Evolutionary conservation across 2,329 filamentous ascomycete genomes (phyloP), one percentile per base, ranked within the genome.

Genomic region (Trematosphaeria pertusa): DNA sequence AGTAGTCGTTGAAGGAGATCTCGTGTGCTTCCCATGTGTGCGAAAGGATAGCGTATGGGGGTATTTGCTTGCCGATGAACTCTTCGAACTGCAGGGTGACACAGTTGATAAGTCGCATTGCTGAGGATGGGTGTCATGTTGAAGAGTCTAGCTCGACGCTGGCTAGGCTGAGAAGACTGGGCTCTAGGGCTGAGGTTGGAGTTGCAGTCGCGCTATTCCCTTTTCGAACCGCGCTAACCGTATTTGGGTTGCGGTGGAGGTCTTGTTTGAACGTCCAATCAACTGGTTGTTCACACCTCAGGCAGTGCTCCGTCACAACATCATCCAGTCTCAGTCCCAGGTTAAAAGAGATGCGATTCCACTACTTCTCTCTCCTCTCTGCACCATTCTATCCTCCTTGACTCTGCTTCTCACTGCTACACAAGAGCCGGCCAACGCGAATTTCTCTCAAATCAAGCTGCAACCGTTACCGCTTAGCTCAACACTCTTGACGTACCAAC

Each of bases 41-140:
- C 4, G 52, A 55, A 10, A 58, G 48, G 17, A 55, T 49, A 9
- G 37, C 46, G 31, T 49, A 52, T 2, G 37, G 37, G 19, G 48
- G 49, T 4, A 44, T 9, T 7, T 28, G 7, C 11, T 31, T 18
- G 15, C 37, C 37, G 12, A 21, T 7, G 17, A 41, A 49, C 12
- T 44, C 41, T 30, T 45, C 34, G 28, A 45, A 36, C 12, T 15
- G 33, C 6, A 30, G 19, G 4, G 42, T 37, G 28, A 14, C 11
- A 36, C 28, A 39, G n/a, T 46, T 35, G 19, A 46, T 46, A 12
- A 39, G 36, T 19, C 37, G 24, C 43, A 46, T 46, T 3, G n/a
- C 21, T 12, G 39, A 15, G 3, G 12, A n/a, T n/a, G n/a, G n/a
- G n/a, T n/a, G n/a, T n/a, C n/a, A n/a, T n/a, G n/a, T n/a, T n/a